These are phyloP conservation scores for Kluyveromyces siamensis DNA, from an alignment of 805 yeast genomes.

Conservation along the genomic window DNA sequence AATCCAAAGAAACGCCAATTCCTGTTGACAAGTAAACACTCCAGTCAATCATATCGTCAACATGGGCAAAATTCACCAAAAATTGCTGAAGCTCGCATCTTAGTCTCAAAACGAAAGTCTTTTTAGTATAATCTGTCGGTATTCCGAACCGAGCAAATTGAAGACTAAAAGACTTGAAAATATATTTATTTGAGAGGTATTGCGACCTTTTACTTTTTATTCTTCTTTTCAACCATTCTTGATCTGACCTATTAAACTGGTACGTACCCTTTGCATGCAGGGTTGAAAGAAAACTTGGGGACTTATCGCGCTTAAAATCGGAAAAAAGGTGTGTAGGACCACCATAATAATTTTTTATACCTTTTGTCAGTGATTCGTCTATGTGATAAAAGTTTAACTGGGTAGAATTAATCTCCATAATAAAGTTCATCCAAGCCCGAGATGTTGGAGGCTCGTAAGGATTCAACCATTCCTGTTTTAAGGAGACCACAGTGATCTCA, in stretches of 20 bases:
- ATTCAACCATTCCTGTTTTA: constrained; percentile 68
- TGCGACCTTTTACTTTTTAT: constrained; percentile 14
- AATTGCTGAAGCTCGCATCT: constrained; percentile 82
- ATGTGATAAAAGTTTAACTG: constrained; percentile 62
- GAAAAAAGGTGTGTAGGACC: constrained; percentile 9
- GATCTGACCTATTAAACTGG: constrained; percentile 22
- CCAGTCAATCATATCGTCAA: constrained; percentile 72
- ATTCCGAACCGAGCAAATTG: constrained; percentile 81
- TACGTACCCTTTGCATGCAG: constrained; percentile 13
- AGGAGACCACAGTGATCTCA: constrained; percentile 44
- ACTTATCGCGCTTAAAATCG: constrained; percentile 4
- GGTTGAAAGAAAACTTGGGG: constrained; percentile 8
- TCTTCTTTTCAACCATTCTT: constrained; percentile 14
- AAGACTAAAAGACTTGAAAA: constrained; percentile 62
- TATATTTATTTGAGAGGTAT: constrained; percentile 26
- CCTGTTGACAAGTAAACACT: constrained; percentile 63
- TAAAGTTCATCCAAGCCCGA: constrained; percentile 61
- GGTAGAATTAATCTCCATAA: constrained; percentile 77
- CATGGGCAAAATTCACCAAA: constrained; percentile 51
- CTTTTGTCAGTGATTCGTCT: constrained; percentile 26
- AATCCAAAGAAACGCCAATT: constrained; percentile 69
- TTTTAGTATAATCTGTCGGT: constrained; percentile 76
- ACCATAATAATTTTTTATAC: constrained; percentile 23
- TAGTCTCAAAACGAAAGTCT: constrained; percentile 56
- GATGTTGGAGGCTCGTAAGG: constrained; percentile 65